Conservation (phyloP, 345 rosid species). For the Lepidium africanum region DNA sequence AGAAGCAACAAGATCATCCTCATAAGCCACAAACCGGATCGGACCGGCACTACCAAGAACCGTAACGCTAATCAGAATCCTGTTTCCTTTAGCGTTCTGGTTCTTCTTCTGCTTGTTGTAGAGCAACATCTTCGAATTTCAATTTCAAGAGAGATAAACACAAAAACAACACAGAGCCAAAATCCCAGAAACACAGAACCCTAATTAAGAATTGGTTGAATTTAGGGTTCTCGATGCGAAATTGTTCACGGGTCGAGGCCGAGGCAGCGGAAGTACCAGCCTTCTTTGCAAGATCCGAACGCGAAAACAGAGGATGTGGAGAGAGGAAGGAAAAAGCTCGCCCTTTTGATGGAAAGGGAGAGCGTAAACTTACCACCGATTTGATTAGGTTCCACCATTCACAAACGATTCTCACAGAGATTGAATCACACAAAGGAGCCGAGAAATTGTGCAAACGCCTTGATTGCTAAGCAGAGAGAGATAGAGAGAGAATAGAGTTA, state of each 20-base stretch:
- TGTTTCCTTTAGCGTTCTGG: constrained; percentile 50
- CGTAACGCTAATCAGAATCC: constrained; percentile 68
- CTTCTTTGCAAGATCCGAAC: constrained; percentile 98
- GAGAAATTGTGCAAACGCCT: background rate
- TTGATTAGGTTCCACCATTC: constrained; percentile 91
- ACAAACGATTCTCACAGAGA: constrained; percentile 35
- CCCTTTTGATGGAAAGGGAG: constrained; percentile 78
- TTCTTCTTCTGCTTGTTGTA: constrained; percentile 88
- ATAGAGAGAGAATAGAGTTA: background rate
- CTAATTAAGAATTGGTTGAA: background rate
- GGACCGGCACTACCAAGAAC: constrained; percentile 96
- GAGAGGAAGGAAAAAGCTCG: constrained; percentile 51
- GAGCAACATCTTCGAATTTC: constrained; percentile 47
- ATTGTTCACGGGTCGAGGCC: constrained; percentile 79
- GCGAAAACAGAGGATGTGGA: constrained; percentile 54
- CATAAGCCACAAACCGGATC: constrained; percentile 81
- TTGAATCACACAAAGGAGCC: background rate
- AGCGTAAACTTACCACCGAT: constrained; percentile 53
- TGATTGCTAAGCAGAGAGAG: background rate
- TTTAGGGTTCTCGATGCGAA: background rate
- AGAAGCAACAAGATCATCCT: constrained; percentile 62
- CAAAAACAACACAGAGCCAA: background rate
- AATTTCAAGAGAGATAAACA: background rate
- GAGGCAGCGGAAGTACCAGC: constrained; percentile 99
- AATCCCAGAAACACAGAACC: background rate